Percentiles rank a stretch among this genome's conserved stretches.
phyloP scores from a whole-genome alignment of 2,329 filamentous ascomycete genomes.

The Fusarium pseudocircinatum region DNA sequence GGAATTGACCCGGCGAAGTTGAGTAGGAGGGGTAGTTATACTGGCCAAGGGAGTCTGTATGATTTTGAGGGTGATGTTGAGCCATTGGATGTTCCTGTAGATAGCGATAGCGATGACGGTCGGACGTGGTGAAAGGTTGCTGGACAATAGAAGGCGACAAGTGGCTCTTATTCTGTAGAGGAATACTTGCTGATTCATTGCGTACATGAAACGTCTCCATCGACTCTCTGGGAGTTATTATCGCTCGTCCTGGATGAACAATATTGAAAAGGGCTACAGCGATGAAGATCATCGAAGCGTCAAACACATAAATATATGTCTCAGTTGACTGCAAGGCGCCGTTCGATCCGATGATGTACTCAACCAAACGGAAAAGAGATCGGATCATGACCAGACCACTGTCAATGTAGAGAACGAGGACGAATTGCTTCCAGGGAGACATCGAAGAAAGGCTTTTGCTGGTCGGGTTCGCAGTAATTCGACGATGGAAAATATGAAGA shows the following conservation, averaged over 20 bases:
- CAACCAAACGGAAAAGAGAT: too few species aligned
- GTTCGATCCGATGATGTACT: too few species aligned
- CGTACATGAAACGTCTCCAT: background rate
- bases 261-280: background rate
- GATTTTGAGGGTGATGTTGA: background rate
- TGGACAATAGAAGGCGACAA: background rate
- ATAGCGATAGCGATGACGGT: background rate
- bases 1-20: background rate
- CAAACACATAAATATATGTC: too few species aligned
- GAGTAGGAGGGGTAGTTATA: background rate
- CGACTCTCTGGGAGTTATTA: background rate
- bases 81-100: background rate
- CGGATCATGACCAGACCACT: too few species aligned
- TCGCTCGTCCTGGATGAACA: background rate
- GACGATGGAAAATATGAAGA: too few species aligned
- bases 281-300: background rate
- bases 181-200: background rate
- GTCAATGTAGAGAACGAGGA: too few species aligned
- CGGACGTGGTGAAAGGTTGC: background rate
- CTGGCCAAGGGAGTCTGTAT: background rate
- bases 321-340: too few species aligned
- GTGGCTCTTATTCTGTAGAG: background rate
- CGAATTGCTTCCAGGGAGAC: too few species aligned
- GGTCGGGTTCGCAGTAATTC: too few species aligned
- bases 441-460: too few species aligned